Conservation (phyloP, 257 asterid species). For the Solanum phureja region DNA sequence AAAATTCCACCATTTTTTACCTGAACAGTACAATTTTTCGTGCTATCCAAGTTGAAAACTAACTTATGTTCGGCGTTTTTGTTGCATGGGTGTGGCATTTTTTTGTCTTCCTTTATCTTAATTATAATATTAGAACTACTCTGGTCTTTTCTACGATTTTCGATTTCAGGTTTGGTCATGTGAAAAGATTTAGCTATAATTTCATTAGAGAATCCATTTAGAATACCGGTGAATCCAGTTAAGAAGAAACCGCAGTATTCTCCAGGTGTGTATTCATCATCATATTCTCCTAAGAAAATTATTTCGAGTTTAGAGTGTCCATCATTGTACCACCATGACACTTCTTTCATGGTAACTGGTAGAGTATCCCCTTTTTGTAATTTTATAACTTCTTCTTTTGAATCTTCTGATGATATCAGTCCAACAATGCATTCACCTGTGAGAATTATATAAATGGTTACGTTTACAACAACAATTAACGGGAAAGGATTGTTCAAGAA, state of each 20-base stretch:
- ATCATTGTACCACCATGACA: conserved; percentile 11
- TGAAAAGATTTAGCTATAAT: conserved; percentile 13
- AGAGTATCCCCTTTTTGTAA: background rate
- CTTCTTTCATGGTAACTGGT: background rate
- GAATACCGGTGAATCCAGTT: conserved; percentile 17
- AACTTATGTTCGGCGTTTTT: background rate
- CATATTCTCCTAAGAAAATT: conserved; percentile 7
- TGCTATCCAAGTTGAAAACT: too few relatives aligned
- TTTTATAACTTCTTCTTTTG: background rate
- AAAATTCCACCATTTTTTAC: too few relatives aligned
- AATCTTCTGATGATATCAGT: too few relatives aligned
- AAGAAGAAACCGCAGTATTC: conserved; percentile 18
- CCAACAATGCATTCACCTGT: too few relatives aligned
- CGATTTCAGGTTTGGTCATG: background rate
- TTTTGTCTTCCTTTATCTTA: conserved; percentile 1
- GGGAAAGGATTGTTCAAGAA: too few relatives aligned
- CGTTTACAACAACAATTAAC: too few relatives aligned
- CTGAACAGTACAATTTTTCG: too few relatives aligned
- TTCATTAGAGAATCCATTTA: conserved; percentile 27
- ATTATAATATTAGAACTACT: background rate
- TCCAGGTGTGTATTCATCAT: background rate
- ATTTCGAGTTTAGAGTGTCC: background rate
- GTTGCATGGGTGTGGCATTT: conserved; percentile 9
- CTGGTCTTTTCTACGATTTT: conserved; percentile 20
- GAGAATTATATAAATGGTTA: too few relatives aligned